These are phyloP conservation scores for Colletotrichum australisinense DNA, from an alignment of 2,329 filamentous ascomycete genomes.

Conservation along the genomic window DNA sequence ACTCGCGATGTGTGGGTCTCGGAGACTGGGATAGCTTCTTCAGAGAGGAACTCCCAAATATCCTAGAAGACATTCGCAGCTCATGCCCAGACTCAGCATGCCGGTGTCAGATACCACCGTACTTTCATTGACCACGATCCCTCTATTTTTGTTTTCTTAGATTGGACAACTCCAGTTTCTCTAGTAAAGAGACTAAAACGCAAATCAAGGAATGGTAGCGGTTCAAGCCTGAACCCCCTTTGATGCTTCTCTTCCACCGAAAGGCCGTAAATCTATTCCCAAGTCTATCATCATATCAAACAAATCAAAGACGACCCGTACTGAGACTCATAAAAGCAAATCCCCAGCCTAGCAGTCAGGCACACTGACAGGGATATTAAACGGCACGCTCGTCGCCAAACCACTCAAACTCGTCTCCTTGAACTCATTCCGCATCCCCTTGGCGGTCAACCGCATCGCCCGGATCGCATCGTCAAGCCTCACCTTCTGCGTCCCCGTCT, in stretches of 20 bases:
- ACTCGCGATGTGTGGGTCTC: neutral
- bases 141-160: neutral
- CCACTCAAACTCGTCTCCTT: conserved; percentile 64
- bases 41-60: too few species aligned
- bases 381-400: conserved; percentile 60
- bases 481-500: conserved; percentile 59
- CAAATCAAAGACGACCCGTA: too few species aligned
- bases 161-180: neutral
- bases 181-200: neutral
- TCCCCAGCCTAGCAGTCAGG: conserved; percentile 55
- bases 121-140: neutral
- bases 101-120: neutral
- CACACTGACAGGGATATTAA: conserved; percentile 63
- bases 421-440: conserved; percentile 65
- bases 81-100: neutral
- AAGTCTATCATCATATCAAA: neutral
- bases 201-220: neutral
- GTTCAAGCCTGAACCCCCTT: neutral
- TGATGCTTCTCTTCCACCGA: neutral
- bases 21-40: too few species aligned
- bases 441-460: conserved; percentile 61
- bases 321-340: neutral
- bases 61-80: too few species aligned
- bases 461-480: conserved; percentile 62
- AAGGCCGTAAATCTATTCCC: neutral